Conservation (phyloP, 2,329 filamentous ascomycete species). For the Teratosphaeria destructans region DNA sequence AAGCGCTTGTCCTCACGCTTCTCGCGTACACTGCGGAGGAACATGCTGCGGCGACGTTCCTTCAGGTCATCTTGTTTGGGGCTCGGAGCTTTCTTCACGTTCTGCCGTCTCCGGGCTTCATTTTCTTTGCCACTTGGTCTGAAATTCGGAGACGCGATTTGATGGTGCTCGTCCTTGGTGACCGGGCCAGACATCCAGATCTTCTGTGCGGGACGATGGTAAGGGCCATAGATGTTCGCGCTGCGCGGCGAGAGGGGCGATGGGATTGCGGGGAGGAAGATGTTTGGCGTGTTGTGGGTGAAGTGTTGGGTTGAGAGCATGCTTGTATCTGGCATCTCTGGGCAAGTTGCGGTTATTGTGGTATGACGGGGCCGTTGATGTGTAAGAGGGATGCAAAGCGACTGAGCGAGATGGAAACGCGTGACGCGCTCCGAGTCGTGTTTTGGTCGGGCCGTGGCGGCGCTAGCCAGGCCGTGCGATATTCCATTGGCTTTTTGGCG, state of each 20-base stretch:
- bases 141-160: slow-evolving; percentile 25
- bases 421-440: not conserved
- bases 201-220: slow-evolving; percentile 7
- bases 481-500: not conserved
- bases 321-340: not conserved
- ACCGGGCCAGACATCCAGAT: slow-evolving; percentile 3
- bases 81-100: slow-evolving; percentile 52
- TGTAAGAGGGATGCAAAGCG: not conserved
- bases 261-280: slow-evolving; percentile 22
- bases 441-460: not conserved
- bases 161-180: not conserved
- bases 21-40: slow-evolving; percentile 49
- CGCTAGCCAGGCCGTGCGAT: not conserved
- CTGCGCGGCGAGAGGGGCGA: slow-evolving; percentile 37
- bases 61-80: slow-evolving; percentile 50
- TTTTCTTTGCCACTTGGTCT: slow-evolving; percentile 34
- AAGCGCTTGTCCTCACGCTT: slow-evolving; percentile 37
- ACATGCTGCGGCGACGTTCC: slow-evolving; percentile 55
- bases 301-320: not conserved
- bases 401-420: not conserved
- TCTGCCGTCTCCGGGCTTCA: slow-evolving; percentile 8
- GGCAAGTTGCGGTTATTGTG: not conserved
- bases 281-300: slow-evolving; percentile 4
- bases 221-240: slow-evolving; percentile 26
- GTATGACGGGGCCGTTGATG: not conserved